Percentiles rank a stretch among this genome's conserved stretches.
phyloP scores from a whole-genome alignment of 2,329 filamentous ascomycete genomes.

The Alternaria alternata region DNA sequence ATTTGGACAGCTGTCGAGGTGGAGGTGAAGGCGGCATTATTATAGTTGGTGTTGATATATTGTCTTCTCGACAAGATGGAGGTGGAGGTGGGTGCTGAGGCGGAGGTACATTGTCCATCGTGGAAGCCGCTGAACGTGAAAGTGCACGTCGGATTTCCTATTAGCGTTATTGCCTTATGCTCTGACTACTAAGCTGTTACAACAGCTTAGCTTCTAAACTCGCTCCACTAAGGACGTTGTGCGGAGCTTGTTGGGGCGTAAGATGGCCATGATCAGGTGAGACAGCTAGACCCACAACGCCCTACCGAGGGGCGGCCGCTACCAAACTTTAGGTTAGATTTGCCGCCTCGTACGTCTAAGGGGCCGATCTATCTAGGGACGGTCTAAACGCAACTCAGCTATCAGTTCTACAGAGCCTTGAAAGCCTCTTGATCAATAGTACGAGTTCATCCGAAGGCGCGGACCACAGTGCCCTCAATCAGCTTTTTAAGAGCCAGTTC shows the following conservation, averaged over 20 bases:
- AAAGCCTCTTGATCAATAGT: too few relatives aligned
- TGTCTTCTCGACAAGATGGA: neutral
- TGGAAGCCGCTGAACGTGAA: conserved; percentile 3
- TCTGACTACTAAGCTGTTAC: neutral
- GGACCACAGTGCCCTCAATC: too few relatives aligned
- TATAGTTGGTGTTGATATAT: neutral
- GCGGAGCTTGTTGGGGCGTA: neutral
- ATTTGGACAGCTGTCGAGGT: conserved; percentile 4
- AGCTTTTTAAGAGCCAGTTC: too few relatives aligned
- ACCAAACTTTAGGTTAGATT: too few relatives aligned
- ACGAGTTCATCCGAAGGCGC: too few relatives aligned
- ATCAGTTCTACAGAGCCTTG: accelerated
- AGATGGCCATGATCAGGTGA: neutral
- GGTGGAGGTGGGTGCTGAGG: neutral
- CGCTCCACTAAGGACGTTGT: neutral
- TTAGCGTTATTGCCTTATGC: neutral
- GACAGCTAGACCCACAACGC: neutral
- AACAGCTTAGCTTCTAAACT: neutral
- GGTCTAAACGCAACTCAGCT: too few relatives aligned
- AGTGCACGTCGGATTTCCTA: neutral
- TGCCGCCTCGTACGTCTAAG: too few relatives aligned
- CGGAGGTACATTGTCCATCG: neutral
- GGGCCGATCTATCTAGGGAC: too few relatives aligned
- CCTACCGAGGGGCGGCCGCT: neutral
- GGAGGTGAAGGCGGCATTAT: too few relatives aligned